Evolutionary conservation across 106 monocot genomes (phyloP).

Genomic region (Allium sativum): DNA sequence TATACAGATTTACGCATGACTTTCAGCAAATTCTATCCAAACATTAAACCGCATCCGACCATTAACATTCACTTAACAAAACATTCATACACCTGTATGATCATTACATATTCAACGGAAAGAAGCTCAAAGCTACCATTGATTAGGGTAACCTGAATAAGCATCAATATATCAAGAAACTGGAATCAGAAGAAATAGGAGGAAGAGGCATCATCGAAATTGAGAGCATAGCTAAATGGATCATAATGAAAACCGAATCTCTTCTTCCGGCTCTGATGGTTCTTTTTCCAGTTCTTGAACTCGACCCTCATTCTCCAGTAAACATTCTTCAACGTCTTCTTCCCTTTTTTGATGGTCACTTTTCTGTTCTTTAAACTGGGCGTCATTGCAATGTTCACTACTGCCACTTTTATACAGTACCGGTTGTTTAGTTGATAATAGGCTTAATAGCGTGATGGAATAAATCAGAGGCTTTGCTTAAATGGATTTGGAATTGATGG

Average conservation of each 20-base stretch:
- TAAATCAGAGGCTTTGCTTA: not conserved
- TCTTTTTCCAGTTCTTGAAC: not conserved
- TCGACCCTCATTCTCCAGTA: conserved; percentile 10
- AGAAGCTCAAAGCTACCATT: too few relatives aligned
- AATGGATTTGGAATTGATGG: not conserved
- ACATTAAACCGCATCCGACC: too few relatives aligned
- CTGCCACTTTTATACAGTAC: not conserved
- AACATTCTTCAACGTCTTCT: conserved; percentile 8
- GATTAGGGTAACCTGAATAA: not conserved
- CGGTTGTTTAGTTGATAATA: too few relatives aligned
- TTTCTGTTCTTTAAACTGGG: not conserved
- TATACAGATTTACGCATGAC: too few relatives aligned
- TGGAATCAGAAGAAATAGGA: not conserved
- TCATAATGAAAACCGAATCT: conserved; percentile 14
- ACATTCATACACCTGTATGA: too few relatives aligned
- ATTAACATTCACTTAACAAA: too few relatives aligned
- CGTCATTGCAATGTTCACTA: not conserved
- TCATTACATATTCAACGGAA: too few relatives aligned
- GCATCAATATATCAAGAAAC: not conserved
- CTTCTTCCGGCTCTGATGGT: not conserved
- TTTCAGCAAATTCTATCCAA: too few relatives aligned
- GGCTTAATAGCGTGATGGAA: too few relatives aligned
- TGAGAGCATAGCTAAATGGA: conserved; percentile 21
- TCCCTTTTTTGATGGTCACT: not conserved
- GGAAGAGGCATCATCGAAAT: conserved; percentile 9